Percentiles rank a stretch among this genome's conserved stretches.
phyloP scores from a whole-genome alignment of 352 stramenopile species.

The Phytopythium vexans region DNA sequence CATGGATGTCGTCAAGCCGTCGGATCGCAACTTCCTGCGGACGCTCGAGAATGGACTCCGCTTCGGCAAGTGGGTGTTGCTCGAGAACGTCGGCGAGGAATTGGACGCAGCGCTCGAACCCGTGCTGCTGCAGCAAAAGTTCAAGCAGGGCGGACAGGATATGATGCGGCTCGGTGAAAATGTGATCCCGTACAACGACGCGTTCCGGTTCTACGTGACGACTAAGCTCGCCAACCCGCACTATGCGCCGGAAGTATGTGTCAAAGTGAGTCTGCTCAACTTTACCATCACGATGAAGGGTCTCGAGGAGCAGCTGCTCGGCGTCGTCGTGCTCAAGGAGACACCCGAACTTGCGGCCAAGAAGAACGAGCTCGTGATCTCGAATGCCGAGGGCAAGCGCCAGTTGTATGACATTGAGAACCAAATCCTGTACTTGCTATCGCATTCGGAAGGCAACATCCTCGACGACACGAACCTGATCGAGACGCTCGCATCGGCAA shows the following conservation, averaged over 20 bases:
- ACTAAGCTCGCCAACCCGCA: conserved; percentile 93
- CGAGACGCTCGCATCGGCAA: conserved; percentile 83
- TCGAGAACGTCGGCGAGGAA: conserved; percentile 86
- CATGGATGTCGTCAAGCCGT: conserved; percentile 82
- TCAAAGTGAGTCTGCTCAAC: conserved; percentile 92
- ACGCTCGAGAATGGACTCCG: conserved; percentile 90
- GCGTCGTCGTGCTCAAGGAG: conserved; percentile 87
- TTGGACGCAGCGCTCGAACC: conserved; percentile 90
- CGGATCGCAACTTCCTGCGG: conserved; percentile 79
- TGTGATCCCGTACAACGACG: conserved; percentile 90
- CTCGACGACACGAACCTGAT: conserved; percentile 92
- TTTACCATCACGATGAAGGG: conserved; percentile 93
- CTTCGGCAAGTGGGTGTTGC: conserved; percentile 91
- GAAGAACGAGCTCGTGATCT: conserved; percentile 89
- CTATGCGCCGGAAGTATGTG: conserved; percentile 88
- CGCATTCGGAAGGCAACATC: conserved; percentile 91
- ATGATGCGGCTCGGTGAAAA: conserved; percentile 92
- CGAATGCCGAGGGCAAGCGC: conserved; percentile 85
- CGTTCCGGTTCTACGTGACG: conserved; percentile 91
- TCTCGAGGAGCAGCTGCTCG: conserved; percentile 89
- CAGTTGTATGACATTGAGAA: conserved; percentile 92
- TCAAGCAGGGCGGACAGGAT: conserved; percentile 90
- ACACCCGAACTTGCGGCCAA: conserved; percentile 88
- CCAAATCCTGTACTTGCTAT: conserved; percentile 90
- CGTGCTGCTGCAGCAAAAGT: conserved; percentile 90